A percentile compares a stretch with the other conserved stretches of the same genome.
phyloP scores from a whole-genome alignment of 768 basidiomycete species.

The Boletales sp. region DNA sequence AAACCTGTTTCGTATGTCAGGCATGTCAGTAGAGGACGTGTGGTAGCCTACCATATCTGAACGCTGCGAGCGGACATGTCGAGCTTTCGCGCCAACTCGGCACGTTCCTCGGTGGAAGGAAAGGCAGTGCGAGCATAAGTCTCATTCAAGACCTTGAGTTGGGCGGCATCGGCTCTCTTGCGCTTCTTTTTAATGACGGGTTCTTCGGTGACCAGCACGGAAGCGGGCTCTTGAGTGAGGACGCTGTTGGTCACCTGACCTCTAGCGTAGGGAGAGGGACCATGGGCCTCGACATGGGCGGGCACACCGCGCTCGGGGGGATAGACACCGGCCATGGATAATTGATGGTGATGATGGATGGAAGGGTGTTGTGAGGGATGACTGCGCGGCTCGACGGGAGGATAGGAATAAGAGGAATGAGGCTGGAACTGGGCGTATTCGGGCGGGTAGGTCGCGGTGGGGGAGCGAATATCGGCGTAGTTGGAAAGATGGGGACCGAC shows the following conservation, averaged over 20 bases:
- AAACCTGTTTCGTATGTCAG: slow-evolving; percentile 53
- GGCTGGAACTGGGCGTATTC: slow-evolving; percentile 48
- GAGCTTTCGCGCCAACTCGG: slow-evolving; percentile 66
- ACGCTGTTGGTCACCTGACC: slow-evolving; percentile 27
- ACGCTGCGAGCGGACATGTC: slow-evolving; percentile 85
- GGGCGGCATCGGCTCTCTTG: slow-evolving; percentile 77
- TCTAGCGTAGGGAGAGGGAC: slow-evolving; percentile 52
- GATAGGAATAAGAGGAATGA: slow-evolving; percentile 31
- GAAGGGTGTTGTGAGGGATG: slow-evolving; percentile 24
- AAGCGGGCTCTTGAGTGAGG: slow-evolving; percentile 32
- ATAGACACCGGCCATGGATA: slow-evolving; percentile 25
- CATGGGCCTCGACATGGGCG: slow-evolving; percentile 37
- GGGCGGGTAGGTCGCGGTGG: slow-evolving; percentile 58
- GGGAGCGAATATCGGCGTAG: slow-evolving; percentile 53
- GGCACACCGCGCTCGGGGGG: slow-evolving; percentile 34
- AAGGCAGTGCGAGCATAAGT: slow-evolving; percentile 80
- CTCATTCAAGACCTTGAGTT: slow-evolving; percentile 78
- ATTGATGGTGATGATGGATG: slow-evolving; percentile 26
- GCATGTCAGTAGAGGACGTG: slow-evolving; percentile 10
- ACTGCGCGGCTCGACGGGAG: slow-evolving; percentile 35
- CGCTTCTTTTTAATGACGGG: slow-evolving; percentile 85
- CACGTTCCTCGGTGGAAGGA: slow-evolving; percentile 84
- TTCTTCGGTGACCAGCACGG: slow-evolving; percentile 46
- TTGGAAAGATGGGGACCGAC: slow-evolving; percentile 35
- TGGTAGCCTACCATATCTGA: slow-evolving; percentile 68